These are phyloP conservation scores for Pichia eremophila DNA, from an alignment of 805 yeast species.

Conservation along the genomic window DNA sequence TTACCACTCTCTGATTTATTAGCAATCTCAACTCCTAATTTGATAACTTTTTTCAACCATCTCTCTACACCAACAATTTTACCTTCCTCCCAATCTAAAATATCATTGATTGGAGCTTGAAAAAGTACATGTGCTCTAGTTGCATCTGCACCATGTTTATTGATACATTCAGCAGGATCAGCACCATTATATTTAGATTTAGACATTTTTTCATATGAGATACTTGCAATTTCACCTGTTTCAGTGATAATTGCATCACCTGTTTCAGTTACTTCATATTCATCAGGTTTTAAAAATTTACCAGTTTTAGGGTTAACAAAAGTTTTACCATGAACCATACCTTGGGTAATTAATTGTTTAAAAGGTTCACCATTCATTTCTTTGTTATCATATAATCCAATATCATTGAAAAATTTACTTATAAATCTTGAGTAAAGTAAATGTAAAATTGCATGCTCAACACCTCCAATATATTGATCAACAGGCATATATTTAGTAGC, in stretches of 20 bases:
- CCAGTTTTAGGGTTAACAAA: constrained; percentile 64
- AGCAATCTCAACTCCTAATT: constrained; percentile 23
- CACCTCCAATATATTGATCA: constrained; percentile 88
- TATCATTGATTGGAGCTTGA: constrained; percentile 81
- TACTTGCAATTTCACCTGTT: constrained; percentile 41
- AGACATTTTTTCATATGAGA: constrained; percentile 87
- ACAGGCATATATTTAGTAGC: constrained; percentile 64
- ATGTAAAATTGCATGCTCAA: constrained; percentile 94
- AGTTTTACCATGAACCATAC: constrained; percentile 96
- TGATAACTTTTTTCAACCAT: constrained; percentile 59
- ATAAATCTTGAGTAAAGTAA: constrained; percentile 79
- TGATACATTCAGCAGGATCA: constrained; percentile 73
- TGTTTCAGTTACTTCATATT: constrained; percentile 37
- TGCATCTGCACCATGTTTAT: constrained; percentile 82
- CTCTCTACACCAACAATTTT: constrained; percentile 82
- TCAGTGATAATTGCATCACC: constrained; percentile 38
- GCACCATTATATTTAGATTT: constrained; percentile 93
- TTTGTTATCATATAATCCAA: constrained; percentile 58
- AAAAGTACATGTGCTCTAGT: constrained; percentile 88
- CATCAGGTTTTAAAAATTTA: constrained; percentile 70
- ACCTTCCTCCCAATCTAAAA: constrained; percentile 81
- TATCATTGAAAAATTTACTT: constrained; percentile 62
- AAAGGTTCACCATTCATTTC: constrained; percentile 69
- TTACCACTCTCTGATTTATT: constrained; percentile 1
- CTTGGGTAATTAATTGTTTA: constrained; percentile 74